Evolutionary conservation across 2,329 filamentous ascomycete genomes (phyloP).

Genomic region (Magnaporthiopsis incrustans): DNA sequence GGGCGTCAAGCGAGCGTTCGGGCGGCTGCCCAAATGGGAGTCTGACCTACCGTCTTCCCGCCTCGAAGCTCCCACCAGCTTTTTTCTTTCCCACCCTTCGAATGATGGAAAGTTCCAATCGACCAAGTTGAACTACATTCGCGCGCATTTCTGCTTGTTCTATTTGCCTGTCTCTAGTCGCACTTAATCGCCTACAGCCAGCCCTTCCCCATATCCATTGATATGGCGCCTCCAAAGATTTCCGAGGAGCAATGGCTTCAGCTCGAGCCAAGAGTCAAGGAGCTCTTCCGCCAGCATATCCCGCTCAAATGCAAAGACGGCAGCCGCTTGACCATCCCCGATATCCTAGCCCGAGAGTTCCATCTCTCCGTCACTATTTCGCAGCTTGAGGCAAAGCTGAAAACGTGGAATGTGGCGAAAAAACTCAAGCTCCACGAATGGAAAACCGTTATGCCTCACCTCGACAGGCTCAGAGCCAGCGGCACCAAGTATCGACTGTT

Average conservation of each 20-base stretch:
- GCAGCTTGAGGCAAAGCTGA: constrained; percentile 5
- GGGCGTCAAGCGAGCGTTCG: no score
- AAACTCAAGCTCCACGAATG: constrained; percentile 2
- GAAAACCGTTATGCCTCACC: constrained; percentile 1
- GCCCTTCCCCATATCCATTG: no score
- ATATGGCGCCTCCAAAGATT: neutral
- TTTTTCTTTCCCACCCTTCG: neutral
- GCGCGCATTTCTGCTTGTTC: neutral
- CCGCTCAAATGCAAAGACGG: constrained; percentile 6
- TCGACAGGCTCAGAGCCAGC: neutral
- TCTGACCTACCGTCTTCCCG: no score
- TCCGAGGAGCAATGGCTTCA: constrained; percentile 4
- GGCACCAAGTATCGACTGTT: constrained; percentile 2
- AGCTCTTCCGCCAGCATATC: constrained; percentile 1
- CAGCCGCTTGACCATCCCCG: neutral
- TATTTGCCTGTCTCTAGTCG: no score
- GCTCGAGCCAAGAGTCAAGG: constrained; percentile 1
- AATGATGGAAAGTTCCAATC: neutral
- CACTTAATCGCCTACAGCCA: no score
- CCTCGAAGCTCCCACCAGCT: no score
- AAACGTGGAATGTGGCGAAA: constrained; percentile 1
- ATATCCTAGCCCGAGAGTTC: neutral
- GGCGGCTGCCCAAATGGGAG: no score
- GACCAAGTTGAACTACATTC: neutral
- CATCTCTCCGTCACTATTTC: neutral